Evolutionary conservation across 208 protist species (phyloP), one percentile per base, ranked within the genome.

Genomic region (Leishmania lainsoni): DNA sequence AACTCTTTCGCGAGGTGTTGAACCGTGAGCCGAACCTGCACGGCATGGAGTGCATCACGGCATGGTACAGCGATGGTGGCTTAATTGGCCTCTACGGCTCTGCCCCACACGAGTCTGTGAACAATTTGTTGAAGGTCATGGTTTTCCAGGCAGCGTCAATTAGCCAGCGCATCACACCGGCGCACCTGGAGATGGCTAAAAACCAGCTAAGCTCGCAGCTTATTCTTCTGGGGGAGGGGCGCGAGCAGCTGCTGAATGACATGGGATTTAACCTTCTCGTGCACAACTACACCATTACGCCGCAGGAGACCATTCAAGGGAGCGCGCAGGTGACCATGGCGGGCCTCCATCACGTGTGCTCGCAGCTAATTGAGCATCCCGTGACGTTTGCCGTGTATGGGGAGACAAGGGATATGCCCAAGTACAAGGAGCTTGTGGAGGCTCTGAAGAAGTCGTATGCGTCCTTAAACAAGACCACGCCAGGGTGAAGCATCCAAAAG

Each of bases 51-150:
- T 96, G 92, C 83, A 95, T 98, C 80, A 97, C 94, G 17, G 93
- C 94, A n/a, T 96, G 92, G 93, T 98, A 97, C 84, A 97, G 91
- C 80, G 93, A 97, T 54, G 92, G 88, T 32, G 96, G 96, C 35
- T 86, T 97, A 9, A 86, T 98, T 75, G 96, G 96, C 1, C 86
- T 98, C 49, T 98, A 98, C 85, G 96, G 93, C 56, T 91, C 85
- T 51, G 93, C 96, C 17, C 87, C 88, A 26, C 96, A 98, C 88
- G 90, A 97, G 74, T 78, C 93, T 77, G 90, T 88, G 39, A 54
- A 87, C 66, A 78, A 89, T 32, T 83, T 98, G 45, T 73, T 96
- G 63, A 85, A 89, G 59, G 86, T 95, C 65, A 96, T 97, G 89
- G 82, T 96, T 71, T 87, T 90, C 68, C 95, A 98, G 83, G 76